Percentiles rank a stretch among this genome's conserved stretches.
These are phyloP conservation scores for Hymenoscyphus fructigenus DNA, from an alignment of 2,329 filamentous ascomycete genomes.

Conservation along the genomic window DNA sequence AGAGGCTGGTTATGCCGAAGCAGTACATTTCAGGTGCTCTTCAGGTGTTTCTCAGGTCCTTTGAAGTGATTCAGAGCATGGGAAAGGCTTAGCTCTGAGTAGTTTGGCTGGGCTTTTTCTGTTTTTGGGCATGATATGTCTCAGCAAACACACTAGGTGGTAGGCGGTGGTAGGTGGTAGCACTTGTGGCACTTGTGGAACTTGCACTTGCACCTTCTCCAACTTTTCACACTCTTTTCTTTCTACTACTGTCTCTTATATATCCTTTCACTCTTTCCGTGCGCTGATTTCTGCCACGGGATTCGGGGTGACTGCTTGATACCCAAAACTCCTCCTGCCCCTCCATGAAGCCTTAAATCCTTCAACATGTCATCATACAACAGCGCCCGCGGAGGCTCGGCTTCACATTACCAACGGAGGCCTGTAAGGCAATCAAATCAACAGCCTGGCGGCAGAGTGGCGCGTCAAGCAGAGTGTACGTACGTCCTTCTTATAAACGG, in stretches of 20 bases:
- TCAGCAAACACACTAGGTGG: neutral
- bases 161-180: neutral
- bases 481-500: neutral
- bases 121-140: neutral
- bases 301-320: too few species aligned
- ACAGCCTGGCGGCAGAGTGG: neutral
- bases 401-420: neutral
- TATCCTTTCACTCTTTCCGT: neutral
- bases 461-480: constrained; percentile 1
- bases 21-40: neutral
- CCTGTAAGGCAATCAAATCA: neutral
- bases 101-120: neutral
- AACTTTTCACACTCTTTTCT: neutral
- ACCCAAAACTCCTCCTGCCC: neutral
- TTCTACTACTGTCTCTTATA: neutral
- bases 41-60: neutral
- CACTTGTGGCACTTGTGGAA: neutral
- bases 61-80: neutral
- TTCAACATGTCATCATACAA: neutral
- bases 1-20: neutral
- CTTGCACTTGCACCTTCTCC: neutral
- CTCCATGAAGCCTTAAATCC: neutral
- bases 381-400: neutral
- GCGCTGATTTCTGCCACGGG: neutral
- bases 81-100: neutral